A percentile compares a stretch with the other conserved stretches of the same genome.
phyloP scores from a whole-genome alignment of 2,329 filamentous ascomycete genomes.

The Lomentospora prolificans region DNA sequence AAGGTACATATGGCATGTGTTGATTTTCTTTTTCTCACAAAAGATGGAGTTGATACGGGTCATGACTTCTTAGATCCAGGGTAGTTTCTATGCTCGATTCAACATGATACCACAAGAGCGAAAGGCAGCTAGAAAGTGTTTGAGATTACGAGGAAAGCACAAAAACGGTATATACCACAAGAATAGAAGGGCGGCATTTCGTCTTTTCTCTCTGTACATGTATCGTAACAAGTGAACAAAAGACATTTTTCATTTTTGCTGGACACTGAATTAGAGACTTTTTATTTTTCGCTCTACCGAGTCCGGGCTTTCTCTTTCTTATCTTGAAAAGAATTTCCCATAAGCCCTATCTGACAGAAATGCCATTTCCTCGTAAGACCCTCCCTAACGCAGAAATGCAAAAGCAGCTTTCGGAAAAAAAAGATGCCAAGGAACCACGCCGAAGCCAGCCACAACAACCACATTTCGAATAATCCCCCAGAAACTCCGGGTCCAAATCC shows the following conservation, averaged over 20 bases:
- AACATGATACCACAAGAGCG: too few relatives aligned
- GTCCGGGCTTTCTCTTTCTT: conserved; percentile 6
- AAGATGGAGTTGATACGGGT: too few relatives aligned
- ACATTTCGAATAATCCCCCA: not conserved
- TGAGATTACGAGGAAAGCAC: not conserved
- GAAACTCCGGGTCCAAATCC: conserved; percentile 12
- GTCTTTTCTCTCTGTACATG: not conserved
- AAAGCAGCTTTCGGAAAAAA: conserved; percentile 7
- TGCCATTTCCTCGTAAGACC: conserved; percentile 10
- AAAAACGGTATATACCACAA: not conserved
- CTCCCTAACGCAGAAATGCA: conserved; percentile 10
- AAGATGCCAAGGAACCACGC: conserved; percentile 9
- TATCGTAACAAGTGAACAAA: not conserved
- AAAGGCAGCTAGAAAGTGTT: too few relatives aligned
- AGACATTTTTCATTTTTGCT: not conserved
- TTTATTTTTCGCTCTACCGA: conserved; percentile 5
- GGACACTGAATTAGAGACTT: conserved; percentile 8
- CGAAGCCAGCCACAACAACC: conserved; percentile 7
- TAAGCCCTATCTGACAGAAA: conserved; percentile 10
- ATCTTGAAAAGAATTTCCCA: conserved; percentile 8
- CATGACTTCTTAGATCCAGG: too few relatives aligned
- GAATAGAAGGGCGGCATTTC: not conserved
- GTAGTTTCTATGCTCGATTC: too few relatives aligned
- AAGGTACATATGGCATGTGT: too few relatives aligned
- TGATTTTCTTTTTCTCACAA: too few relatives aligned